Percentiles rank a stretch among this genome's conserved stretches.
Conservation (phyloP, 2,329 filamentous ascomycete genomes). For the Claviceps sp. region DNA sequence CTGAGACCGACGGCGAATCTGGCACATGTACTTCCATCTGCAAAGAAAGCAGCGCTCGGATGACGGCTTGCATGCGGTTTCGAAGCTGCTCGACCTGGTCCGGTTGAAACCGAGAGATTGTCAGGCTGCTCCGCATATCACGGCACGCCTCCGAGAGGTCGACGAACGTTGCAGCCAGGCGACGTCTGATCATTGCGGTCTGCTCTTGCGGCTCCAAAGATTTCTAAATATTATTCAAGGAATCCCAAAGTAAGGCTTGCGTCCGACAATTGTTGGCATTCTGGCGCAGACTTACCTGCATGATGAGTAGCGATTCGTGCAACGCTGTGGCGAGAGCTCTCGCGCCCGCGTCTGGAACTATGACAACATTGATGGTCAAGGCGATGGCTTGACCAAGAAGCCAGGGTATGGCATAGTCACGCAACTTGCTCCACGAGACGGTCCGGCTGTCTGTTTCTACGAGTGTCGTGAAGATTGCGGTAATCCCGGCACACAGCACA, state of each 20-base stretch:
- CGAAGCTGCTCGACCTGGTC: slow-evolving; percentile 35
- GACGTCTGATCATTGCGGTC: slow-evolving; percentile 23
- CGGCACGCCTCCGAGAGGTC: slow-evolving; percentile 41
- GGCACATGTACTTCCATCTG: slow-evolving; percentile 35
- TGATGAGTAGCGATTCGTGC: slow-evolving; percentile 31
- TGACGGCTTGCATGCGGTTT: slow-evolving; percentile 41
- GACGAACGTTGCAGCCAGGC: slow-evolving; percentile 38
- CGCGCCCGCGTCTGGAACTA: slow-evolving; percentile 43
- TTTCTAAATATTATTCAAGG: slow-evolving; percentile 12
- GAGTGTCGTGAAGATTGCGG: slow-evolving; percentile 39
- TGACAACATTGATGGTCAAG: slow-evolving; percentile 30
- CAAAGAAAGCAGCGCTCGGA: slow-evolving; percentile 39
- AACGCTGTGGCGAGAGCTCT: slow-evolving; percentile 34
- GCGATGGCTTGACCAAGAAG: slow-evolving; percentile 39
- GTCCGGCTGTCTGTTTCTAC: slow-evolving; percentile 29
- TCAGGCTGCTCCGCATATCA: slow-evolving; percentile 43
- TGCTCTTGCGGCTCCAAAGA: slow-evolving; percentile 17
- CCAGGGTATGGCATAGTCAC: slow-evolving; percentile 42
- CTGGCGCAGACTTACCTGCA: slow-evolving; percentile 24
- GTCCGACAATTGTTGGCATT: not conserved
- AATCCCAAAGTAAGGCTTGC: not conserved
- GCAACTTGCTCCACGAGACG: slow-evolving; percentile 36
- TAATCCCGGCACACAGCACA: slow-evolving; percentile 40
- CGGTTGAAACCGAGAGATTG: slow-evolving; percentile 37
- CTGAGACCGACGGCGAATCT: slow-evolving; percentile 13